Evolutionary conservation across 108 stramenopile species (phyloP), one percentile per base, ranked within the genome.

Genomic region (Conticribra guillardii): DNA sequence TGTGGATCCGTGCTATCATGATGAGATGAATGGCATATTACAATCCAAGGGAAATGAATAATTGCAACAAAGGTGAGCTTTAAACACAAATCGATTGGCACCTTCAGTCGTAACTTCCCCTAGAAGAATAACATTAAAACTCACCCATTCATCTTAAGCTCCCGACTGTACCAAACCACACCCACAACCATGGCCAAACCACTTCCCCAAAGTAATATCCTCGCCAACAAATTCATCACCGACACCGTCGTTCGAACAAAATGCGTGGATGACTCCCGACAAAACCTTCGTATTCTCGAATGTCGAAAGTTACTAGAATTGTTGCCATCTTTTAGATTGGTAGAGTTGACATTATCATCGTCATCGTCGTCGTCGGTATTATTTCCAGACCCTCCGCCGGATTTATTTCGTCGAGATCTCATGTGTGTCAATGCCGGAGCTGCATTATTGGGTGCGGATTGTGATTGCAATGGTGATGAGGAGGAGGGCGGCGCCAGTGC

Each of bases 81-180:
- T n/a, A n/a, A n/a, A n/a, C n/a, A n/a, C n/a, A n/a, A n/a, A n/a
- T n/a, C n/a, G n/a, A n/a, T n/a, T n/a, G n/a, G n/a, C n/a, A n/a
- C n/a, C n/a, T n/a, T n/a, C n/a, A n/a, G n/a, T n/a, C n/a, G n/a
- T n/a, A n/a, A n/a, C n/a, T n/a, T n/a, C 44, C 26, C 19, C 82
- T 83, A 44, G 73, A 84, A 41, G 11, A 41, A 41, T 9, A 41
- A 41, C 11, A 9, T 9, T 5, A 11, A 9, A 41, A 41, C 37
- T 41, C 11, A 41, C 76, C 90, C 90, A 67, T 90, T 85, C 32
- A 89, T 81, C 33, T 82, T 89, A n/a, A 94, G 76, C 60, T 94
- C 93, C 9, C 84, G 86, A 28, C 86, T 87, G 62, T 92, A 94
- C 87, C 88, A 94, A 26, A 91, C 74, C 2, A 92, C 85, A 9